Base-by-base conservation (phyloP, 441 rosid genomes). In the Brassica balearica region DNA sequence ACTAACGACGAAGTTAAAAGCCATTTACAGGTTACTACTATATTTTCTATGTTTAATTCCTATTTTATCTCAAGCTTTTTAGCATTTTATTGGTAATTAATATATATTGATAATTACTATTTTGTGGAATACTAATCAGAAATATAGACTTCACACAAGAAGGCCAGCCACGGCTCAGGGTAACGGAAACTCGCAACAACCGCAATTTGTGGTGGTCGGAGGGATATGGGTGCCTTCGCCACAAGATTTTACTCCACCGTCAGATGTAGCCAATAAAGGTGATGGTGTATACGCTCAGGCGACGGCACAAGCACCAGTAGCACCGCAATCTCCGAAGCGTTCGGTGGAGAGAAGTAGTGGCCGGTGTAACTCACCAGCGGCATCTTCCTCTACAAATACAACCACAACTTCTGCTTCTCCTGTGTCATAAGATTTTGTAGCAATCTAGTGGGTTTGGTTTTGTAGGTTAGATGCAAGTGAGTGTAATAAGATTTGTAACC, bases 1-100 rank as follows among this genome's bases (percentile, higher is more conserved):
- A 90, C 97, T 7, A 95, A 93, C 27, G 98, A 93, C 79, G 98
- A 95, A 93, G 97, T 95, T 8, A 95, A 95, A 82, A 95, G 99
- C 86, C 99, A 95, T 90, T 87, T 95, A 80, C 98, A 95, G 99
- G 99, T 93, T 77, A 17, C 59, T 59, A 38, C 3, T 77, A n/a
- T 71, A 32, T 9, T 15, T 20, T 53, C 34, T 5, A 15, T 17
- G 1, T 55, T 27, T 51, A 20, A 6, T 51, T 20, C 1, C 15
- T 25, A 69, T 62, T 25, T 25, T 25, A 25, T 25, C 27, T 25
- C 27, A 25, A 25, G 4, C 27, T 25, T 25, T 25, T 7, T 32
- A 68, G 36, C 36, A 51, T 22, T 32, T 27, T 9, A 67, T 23
- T 22, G 58, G 22, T 63, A 55, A 25, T 25, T 10, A 6, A 64